A percentile compares a stretch with the other conserved stretches of the same genome.
These are phyloP conservation scores for Coprinopsis marcescibilis DNA, from an alignment of 768 basidiomycete species.

Conservation along the genomic window DNA sequence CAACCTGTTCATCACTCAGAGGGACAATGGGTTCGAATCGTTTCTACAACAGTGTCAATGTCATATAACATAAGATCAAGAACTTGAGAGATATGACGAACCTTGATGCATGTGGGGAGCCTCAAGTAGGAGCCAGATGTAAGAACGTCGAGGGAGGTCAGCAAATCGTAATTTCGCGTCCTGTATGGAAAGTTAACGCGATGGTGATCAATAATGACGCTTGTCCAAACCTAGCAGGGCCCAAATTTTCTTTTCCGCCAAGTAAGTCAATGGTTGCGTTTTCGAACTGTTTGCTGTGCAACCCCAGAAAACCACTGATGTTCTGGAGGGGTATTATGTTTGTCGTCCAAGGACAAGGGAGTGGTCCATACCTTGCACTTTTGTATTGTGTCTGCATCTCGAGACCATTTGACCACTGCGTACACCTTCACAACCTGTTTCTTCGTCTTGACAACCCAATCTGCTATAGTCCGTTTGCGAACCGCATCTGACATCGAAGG, in stretches of 20 bases:
- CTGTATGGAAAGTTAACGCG: conserved; percentile 31
- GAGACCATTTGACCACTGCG: conserved; percentile 81
- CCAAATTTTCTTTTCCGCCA: conserved; percentile 56
- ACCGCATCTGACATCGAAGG: conserved; percentile 79
- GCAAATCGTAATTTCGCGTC: conserved; percentile 87
- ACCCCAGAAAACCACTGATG: conserved; percentile 80
- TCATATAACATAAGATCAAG: conserved; percentile 7
- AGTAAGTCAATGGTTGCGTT: conserved; percentile 53
- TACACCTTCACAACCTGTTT: conserved; percentile 88
- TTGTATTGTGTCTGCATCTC: conserved; percentile 78
- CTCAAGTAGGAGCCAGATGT: conserved; percentile 82
- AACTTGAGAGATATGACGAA: conserved; percentile 21
- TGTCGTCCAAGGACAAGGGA: neutral
- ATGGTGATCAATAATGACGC: neutral
- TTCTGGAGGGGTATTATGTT: conserved; percentile 45
- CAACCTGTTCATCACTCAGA: conserved; percentile 60
- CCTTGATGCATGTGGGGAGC: conserved; percentile 79
- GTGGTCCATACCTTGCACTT: conserved; percentile 66
- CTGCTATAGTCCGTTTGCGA: conserved; percentile 75
- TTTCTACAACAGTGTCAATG: too few relatives aligned
- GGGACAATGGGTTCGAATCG: conserved; percentile 57
- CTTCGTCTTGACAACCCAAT: conserved; percentile 88
- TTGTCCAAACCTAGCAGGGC: conserved; percentile 60
- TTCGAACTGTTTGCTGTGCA: conserved; percentile 82
- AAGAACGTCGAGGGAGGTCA: conserved; percentile 86